These are phyloP conservation scores for Hypoxylon sp. DNA, from an alignment of 2,329 filamentous ascomycete species.

Conservation along the genomic window DNA sequence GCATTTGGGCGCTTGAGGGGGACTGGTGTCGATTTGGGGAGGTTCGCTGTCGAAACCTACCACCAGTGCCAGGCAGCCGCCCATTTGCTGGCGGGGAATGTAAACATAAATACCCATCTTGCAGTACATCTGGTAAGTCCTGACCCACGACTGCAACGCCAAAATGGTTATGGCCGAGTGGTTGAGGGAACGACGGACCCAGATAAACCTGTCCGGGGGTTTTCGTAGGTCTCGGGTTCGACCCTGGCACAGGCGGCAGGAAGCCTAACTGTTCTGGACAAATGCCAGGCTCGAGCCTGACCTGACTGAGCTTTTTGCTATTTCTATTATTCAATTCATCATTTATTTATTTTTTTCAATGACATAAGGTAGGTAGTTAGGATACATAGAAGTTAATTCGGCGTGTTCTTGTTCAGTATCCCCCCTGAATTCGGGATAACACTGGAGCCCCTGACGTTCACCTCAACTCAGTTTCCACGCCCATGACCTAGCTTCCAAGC, in stretches of 20 bases:
- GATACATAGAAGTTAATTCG: neutral
- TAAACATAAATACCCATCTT: neutral
- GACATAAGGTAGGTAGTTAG: too few species aligned
- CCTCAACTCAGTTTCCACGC: neutral
- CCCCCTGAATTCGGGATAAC: neutral
- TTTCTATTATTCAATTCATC: neutral
- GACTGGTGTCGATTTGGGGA: neutral
- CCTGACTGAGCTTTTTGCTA: neutral
- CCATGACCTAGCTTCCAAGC: neutral
- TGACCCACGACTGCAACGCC: neutral
- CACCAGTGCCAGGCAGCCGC: neutral
- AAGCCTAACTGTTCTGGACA: neutral
- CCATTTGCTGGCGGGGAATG: neutral
- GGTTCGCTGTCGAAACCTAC: neutral
- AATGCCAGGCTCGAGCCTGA: neutral
- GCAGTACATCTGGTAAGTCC: neutral
- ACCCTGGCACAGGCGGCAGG: neutral
- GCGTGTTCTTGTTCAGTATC: neutral
- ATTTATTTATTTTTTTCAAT: neutral
- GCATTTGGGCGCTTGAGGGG: neutral
- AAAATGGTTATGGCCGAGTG: neutral
- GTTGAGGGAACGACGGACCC: neutral
- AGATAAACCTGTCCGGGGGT: slow-evolving; percentile 1
- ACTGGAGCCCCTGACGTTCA: neutral
- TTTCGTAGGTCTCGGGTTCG: slow-evolving; percentile 3